Base-by-base conservation (phyloP, 805 yeast genomes). In the Yarrowia phangngaensis region DNA sequence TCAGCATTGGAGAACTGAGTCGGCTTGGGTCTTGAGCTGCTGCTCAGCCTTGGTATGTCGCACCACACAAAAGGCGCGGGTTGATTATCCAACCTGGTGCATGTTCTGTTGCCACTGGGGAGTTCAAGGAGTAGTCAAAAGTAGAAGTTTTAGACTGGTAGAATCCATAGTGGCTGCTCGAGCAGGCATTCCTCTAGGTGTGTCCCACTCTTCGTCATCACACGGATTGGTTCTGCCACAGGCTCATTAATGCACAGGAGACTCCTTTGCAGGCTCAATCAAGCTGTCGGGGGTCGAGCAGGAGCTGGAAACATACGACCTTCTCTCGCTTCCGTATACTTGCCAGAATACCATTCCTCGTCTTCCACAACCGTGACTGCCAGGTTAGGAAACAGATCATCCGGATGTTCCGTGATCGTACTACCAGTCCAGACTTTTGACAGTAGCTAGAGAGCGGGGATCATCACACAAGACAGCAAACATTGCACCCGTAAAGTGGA, bases 281-380 rank as follows among this genome's bases (percentile, higher is more conserved):
- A 30, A 41, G 22, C 30, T 29, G 35, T 41, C 48, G n/a, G 28
- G 35, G 48, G 48, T 8, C 48, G 48, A 6, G 48, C 48, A 11
- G 35, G 34, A n/a, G 45, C 26, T 11, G 45, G 45, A 20, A 32
- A 32, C 45, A 32, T 38, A 29, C 30, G 23, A 11, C 19, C 31
- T 6, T 17, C 41, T 9, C 65, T 17, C 56, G 32, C 8, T 52
- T 68, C 74, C 3, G 58, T 59, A 57, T 75, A 83, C 4, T 71
- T 67, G 3, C 98, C 98, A 29, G 75, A 70, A 60, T 77, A 83
- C 97, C 97, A 92, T 54, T 89, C 95, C 6, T 80, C 95, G 63
- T 90, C 97, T 56, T 87, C 95, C 47, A 85, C 71, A 28, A 76
- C 78, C 4, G 81, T 78, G 20, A 90, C 96, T 3, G 15, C 84